Base-by-base conservation (phyloP, 371 early-diverging fungal species). In the Saksenaea oblongispora region DNA sequence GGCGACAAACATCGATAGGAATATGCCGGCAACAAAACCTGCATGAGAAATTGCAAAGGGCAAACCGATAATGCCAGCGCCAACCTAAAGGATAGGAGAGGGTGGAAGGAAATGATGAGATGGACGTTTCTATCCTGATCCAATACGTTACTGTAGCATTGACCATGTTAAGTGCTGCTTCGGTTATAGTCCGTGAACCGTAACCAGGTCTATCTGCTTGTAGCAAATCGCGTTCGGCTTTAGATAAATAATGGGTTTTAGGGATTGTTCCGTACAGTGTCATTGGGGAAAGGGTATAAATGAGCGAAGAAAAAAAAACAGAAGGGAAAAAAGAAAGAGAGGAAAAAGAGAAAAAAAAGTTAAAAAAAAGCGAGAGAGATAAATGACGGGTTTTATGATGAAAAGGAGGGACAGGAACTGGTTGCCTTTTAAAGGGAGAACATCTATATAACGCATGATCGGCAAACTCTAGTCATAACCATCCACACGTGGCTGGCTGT, bases 31-130 rank as follows among this genome's bases (percentile, higher is more conserved):
- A n/a, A 82, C 61, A 59, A 83, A 76, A 3, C 84, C 84, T 37
- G 80, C 74, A 18, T 79, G 70, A 41, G 70, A 67, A 36, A 79
- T 66, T 7, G 82, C 79, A 63, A 75, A 78, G 5, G 79, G 67
- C n/a, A 83, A 57, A 0, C 81, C 83, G 53, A 83, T 68, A 51
- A 83, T 76, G 34, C 83, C 83, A 13, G 83, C 77, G 7, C 83
- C 83, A 17, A 83, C 51, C 51, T 47, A 47, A 47, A 22, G 7
- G n/a, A 14, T n/a, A 7, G 18, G n/a, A 44, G 11, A 44, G 18
- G 18, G 7, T 44, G 1, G 3, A 42, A 44, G 44, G 44, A 22
- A 42, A 42, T n/a, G n/a, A n/a, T n/a, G n/a, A n/a, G n/a, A n/a
- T n/a, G n/a, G n/a, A n/a, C n/a, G n/a, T 31, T 31, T 31, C 2